Percentiles rank a stretch among this genome's conserved stretches.
These are phyloP conservation scores for Striga asiatica DNA, from an alignment of 257 asterid species.

Conservation along the genomic window DNA sequence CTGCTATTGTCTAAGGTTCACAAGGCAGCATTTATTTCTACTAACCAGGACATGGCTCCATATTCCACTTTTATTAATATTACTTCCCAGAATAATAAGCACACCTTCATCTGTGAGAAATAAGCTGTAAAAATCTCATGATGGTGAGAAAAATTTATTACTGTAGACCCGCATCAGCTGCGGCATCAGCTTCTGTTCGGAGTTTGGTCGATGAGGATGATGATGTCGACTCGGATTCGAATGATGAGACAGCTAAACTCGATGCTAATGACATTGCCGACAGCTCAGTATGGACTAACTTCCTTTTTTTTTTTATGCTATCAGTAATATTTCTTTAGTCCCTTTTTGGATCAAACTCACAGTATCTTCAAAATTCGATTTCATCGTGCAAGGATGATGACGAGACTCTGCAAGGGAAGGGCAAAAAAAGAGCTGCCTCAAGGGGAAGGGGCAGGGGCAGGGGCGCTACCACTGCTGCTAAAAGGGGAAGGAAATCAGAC, in stretches of 20 bases:
- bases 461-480: slow-evolving; percentile 49
- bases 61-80: not conserved
- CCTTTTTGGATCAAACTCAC: not conserved
- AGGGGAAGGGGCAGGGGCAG: slow-evolving; percentile 81
- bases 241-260: slow-evolving; percentile 56
- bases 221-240: slow-evolving; percentile 66
- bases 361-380: slow-evolving; percentile 1
- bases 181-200: slow-evolving; percentile 63
- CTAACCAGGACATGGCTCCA: not conserved
- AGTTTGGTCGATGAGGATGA: slow-evolving; percentile 72
- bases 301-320: slow-evolving; percentile 15
- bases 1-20: not conserved
- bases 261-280: slow-evolving; percentile 43
- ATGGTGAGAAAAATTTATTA: slow-evolving; percentile 7
- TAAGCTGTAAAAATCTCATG: not conserved
- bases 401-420: slow-evolving; percentile 44
- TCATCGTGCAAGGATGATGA: slow-evolving; percentile 44
- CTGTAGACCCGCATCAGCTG: slow-evolving; percentile 70
- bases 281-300: slow-evolving; percentile 50
- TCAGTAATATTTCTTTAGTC: not conserved
- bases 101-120: slow-evolving; percentile 3
- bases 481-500: slow-evolving; percentile 74
- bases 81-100: not conserved
- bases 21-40: not conserved
- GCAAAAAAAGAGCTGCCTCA: slow-evolving; percentile 82